Evolutionary conservation across 768 basidiomycete species (phyloP).

Genomic region (Heimioporus sp.): DNA sequence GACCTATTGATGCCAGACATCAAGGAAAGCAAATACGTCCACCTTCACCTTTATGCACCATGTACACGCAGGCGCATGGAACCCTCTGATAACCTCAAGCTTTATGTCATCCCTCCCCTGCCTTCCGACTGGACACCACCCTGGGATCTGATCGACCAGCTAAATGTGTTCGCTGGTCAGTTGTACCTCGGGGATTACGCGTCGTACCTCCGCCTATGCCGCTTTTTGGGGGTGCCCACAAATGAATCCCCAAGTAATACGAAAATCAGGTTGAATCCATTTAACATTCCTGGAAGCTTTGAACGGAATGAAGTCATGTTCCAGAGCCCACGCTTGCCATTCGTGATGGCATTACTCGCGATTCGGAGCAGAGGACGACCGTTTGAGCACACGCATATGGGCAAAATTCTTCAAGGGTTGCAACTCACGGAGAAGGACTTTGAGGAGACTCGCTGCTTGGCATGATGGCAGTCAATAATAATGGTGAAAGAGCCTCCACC

Average conservation of each 20-base stretch:
- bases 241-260: neutral
- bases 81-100: slow-evolving; percentile 32
- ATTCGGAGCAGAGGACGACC: too few relatives aligned
- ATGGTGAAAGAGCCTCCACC: too few relatives aligned
- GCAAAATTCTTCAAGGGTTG: too few relatives aligned
- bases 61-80: slow-evolving; percentile 33
- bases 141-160: slow-evolving; percentile 7
- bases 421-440: too few relatives aligned
- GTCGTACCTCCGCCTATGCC: slow-evolving; percentile 20
- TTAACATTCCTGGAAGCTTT: slow-evolving; percentile 1
- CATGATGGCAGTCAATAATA: too few relatives aligned
- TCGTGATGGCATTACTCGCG: too few relatives aligned
- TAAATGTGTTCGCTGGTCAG: slow-evolving; percentile 31
- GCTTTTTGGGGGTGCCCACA: slow-evolving; percentile 17
- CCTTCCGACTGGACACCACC: slow-evolving; percentile 2
- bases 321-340: too few relatives aligned
- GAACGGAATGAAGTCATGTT: too few relatives aligned
- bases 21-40: slow-evolving; percentile 28
- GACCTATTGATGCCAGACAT: slow-evolving; percentile 34
- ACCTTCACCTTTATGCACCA: slow-evolving; percentile 42
- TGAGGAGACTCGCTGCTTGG: too few relatives aligned
- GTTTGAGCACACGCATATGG: too few relatives aligned
- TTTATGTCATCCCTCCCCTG: slow-evolving; percentile 6
- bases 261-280: neutral
- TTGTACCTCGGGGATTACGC: slow-evolving; percentile 19